A percentile compares a stretch with the other conserved stretches of the same genome.
Evolutionary conservation across 768 basidiomycete species (phyloP).

Genomic region (Lanmaoa pseudosensibilis): DNA sequence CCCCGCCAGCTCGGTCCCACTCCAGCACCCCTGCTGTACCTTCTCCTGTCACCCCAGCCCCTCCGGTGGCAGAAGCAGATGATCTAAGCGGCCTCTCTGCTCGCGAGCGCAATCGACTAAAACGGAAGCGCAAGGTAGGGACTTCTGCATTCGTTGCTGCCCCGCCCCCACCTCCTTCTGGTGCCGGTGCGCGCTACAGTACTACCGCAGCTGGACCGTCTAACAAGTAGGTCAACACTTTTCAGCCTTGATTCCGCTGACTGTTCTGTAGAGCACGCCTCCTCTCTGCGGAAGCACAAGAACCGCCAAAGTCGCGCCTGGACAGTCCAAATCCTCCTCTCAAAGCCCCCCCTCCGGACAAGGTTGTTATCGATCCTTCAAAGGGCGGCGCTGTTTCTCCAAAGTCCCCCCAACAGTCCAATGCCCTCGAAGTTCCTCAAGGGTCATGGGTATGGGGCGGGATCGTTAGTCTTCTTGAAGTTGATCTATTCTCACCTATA

Average conservation of each 20-base stretch:
- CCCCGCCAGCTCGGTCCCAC: slow-evolving; percentile 42
- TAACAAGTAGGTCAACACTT: slow-evolving; percentile 48
- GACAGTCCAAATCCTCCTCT: slow-evolving; percentile 52
- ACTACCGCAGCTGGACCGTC: slow-evolving; percentile 56
- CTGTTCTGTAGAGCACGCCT: slow-evolving; percentile 60
- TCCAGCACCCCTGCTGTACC: slow-evolving; percentile 47
- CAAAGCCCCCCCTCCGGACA: slow-evolving; percentile 49
- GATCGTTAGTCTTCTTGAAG: slow-evolving; percentile 73
- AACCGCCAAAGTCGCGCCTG: slow-evolving; percentile 50
- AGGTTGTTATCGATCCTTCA: slow-evolving; percentile 73
- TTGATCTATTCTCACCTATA: slow-evolving; percentile 77
- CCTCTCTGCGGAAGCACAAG: slow-evolving; percentile 61
- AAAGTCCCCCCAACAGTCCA: slow-evolving; percentile 73
- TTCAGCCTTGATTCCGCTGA: slow-evolving; percentile 5
- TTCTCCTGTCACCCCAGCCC: slow-evolving; percentile 47
- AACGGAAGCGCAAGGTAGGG: slow-evolving; percentile 90
- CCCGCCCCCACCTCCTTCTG: slow-evolving; percentile 58
- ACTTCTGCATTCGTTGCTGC: slow-evolving; percentile 80
- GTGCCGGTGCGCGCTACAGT: slow-evolving; percentile 59
- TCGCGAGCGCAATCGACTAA: slow-evolving; percentile 89
- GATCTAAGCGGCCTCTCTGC: slow-evolving; percentile 71
- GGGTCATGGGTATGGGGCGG: slow-evolving; percentile 89
- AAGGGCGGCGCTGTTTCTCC: slow-evolving; percentile 86
- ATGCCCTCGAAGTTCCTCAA: slow-evolving; percentile 70
- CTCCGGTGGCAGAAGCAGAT: slow-evolving; percentile 37